A percentile compares a stretch with the other conserved stretches of the same genome.
Conservation (phyloP, 2,329 filamentous ascomycete species). For the Diaporthe sp. region DNA sequence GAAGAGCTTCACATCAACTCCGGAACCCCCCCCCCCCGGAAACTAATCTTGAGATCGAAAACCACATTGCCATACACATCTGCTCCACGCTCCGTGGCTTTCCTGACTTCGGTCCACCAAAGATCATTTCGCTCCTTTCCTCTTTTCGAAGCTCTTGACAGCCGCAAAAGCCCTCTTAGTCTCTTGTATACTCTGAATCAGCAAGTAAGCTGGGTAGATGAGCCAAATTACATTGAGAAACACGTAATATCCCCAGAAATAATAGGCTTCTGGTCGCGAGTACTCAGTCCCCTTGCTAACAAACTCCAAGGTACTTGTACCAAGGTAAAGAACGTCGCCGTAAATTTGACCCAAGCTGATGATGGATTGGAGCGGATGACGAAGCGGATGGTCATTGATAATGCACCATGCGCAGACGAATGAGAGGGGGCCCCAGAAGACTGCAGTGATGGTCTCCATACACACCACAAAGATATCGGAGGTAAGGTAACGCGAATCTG, state of each 20-base stretch:
- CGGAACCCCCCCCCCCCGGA: too few relatives aligned
- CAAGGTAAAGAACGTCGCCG: slow-evolving; percentile 63
- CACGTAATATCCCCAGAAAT: slow-evolving; percentile 65
- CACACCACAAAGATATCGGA: slow-evolving; percentile 64
- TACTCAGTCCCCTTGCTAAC: slow-evolving; percentile 51
- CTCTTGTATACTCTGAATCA: slow-evolving; percentile 44
- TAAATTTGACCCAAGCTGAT: slow-evolving; percentile 61
- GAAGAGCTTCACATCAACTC: too few relatives aligned
- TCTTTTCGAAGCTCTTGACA: neutral
- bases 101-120: too few relatives aligned
- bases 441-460: slow-evolving; percentile 65
- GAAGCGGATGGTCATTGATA: slow-evolving; percentile 54
- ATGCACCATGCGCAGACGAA: slow-evolving; percentile 58
- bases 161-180: slow-evolving; percentile 42
- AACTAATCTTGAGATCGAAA: neutral
- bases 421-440: slow-evolving; percentile 64
- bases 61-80: neutral
- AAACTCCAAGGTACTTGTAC: slow-evolving; percentile 56
- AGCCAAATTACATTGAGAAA: slow-evolving; percentile 65
- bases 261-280: slow-evolving; percentile 61
- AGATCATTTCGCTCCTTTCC: neutral
- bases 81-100: neutral
- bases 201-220: slow-evolving; percentile 53
- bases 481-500: slow-evolving; percentile 66
- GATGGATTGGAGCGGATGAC: slow-evolving; percentile 59